phyloP scores from a whole-genome alignment of 345 rosid species.

The Eucalyptus camaldulensis region DNA sequence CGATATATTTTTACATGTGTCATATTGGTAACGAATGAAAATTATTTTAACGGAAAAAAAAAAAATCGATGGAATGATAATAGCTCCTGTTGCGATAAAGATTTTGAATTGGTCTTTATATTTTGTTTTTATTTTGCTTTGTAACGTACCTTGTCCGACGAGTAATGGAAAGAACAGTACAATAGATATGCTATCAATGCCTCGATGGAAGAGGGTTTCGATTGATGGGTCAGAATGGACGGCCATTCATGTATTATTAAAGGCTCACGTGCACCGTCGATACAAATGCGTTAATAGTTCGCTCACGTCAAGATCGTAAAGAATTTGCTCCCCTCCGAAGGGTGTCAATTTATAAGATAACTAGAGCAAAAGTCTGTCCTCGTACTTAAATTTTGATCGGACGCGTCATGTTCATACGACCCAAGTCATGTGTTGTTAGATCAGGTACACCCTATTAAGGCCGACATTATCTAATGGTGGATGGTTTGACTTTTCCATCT shows the following conservation, averaged over 20 bases:
- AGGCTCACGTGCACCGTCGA: background rate
- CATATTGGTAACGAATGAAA: background rate
- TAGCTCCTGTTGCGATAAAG: background rate
- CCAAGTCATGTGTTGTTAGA: background rate
- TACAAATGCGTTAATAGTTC: background rate
- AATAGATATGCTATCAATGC: background rate
- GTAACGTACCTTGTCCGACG: background rate
- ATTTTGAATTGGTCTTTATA: background rate
- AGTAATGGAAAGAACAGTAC: background rate
- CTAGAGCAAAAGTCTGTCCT: background rate
- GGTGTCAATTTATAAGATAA: background rate
- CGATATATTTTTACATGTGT: background rate
- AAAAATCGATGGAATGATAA: background rate
- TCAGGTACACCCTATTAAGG: background rate
- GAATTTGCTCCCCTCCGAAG: background rate
- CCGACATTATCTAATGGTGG: background rate
- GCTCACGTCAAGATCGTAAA: background rate
- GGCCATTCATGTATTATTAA: background rate
- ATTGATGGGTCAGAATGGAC: background rate
- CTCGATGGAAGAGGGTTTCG: background rate
- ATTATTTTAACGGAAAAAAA: too few species aligned
- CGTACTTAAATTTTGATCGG: background rate
- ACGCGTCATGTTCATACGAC: background rate
- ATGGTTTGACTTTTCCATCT: background rate
- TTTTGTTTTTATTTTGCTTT: background rate